Evolutionary conservation across 1,284 basidiomycete genomes (phyloP), one percentile per base, ranked within the genome.

Genomic region (Ceratobasidium papillatum): DNA sequence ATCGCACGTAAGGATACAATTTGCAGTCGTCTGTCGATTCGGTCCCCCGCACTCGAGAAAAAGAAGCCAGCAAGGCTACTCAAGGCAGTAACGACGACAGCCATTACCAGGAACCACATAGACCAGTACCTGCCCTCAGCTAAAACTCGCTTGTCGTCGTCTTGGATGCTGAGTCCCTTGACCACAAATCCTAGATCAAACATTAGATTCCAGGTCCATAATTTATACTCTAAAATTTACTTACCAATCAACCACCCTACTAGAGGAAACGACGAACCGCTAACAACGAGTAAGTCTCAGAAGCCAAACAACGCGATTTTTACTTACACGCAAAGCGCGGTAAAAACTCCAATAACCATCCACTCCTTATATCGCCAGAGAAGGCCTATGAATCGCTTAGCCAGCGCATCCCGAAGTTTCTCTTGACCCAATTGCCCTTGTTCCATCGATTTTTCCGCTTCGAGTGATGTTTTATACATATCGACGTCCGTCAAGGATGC

Each of bases 241-340:
- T 76, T 68, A 52, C 81, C 81, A 25, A 78, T 78, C n/a, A 82
- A 71, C 77, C 77, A 80, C 1, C 80, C 84, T 1, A 80, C 79
- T 17, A 84, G 76, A 0, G 82, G 81, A 74, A 84, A 84, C 14
- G 81, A 79, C 1, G 75, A 79, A n/a, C 83, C 84, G 4, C 80
- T 78, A 64, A 22, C 36, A 52, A 47, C 43, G 4, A n/a, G 30
- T 58, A 19, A 59, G 56, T 52, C 25, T n/a, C n/a, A n/a, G 36
- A 14, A 7, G 47, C 34, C 32, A 22, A 8, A 49, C 32, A 61
- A 19, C 27, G 49, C 9, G 34, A 11, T n/a, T 27, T 38, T n/a
- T 14, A 54, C 69, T 59, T 34, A 65, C 56, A 51, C 54, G 45
- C 56, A 59, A 66, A 68, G 41, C 41, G 72, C 32, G 22, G 63